These are phyloP conservation scores for Pelargonium nanum DNA, from an alignment of 345 rosid genomes.

Conservation along the genomic window DNA sequence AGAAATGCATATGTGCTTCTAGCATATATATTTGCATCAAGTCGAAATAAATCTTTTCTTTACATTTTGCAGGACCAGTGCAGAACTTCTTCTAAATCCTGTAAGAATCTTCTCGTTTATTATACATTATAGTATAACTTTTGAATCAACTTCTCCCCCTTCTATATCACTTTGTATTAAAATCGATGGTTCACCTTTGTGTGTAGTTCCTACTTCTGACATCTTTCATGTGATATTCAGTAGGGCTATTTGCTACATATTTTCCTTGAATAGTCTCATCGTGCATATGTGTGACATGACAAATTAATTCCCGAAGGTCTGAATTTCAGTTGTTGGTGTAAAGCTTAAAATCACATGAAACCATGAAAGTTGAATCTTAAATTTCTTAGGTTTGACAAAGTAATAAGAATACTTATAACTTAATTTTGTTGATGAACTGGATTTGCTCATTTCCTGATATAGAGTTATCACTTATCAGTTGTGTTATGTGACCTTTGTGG, in stretches of 20 bases:
- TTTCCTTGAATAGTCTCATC: background rate
- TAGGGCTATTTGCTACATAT: background rate
- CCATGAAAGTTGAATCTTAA: background rate
- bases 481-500: too few relatives aligned
- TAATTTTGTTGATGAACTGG: too few relatives aligned
- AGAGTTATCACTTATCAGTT: too few relatives aligned
- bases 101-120: constrained; percentile 35
- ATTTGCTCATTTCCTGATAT: too few relatives aligned
- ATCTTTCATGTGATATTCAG: too few relatives aligned
- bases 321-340: too few relatives aligned
- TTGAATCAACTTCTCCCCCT: background rate
- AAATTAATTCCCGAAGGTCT: too few relatives aligned
- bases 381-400: background rate
- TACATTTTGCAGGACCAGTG: constrained; percentile 71
- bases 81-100: constrained; percentile 84
- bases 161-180: background rate
- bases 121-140: background rate
- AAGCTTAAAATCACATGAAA: too few relatives aligned
- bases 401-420: too few relatives aligned
- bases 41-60: constrained; percentile 5
- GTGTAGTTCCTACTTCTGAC: background rate
- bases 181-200: background rate
- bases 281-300: too few relatives aligned
- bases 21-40: background rate
- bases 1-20: background rate